Base-by-base conservation (phyloP, 306 rosid genomes). In the Prunus mongolica region DNA sequence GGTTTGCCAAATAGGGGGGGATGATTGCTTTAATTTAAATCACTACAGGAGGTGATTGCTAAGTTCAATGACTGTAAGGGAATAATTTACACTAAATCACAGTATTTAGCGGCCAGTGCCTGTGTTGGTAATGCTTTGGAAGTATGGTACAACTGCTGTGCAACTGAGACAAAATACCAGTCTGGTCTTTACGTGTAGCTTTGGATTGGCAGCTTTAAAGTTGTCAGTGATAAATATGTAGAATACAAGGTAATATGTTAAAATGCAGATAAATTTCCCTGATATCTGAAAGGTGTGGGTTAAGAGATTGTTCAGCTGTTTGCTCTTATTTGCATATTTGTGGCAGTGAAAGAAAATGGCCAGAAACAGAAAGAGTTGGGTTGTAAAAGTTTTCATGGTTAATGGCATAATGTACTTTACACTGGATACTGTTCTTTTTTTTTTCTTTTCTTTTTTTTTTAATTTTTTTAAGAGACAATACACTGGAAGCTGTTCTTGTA, bases 371-470 rank as follows among this genome's bases (percentile, higher is more conserved):
- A 44, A n/a, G 27, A n/a, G 63, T 67, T 66, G 28, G 16, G 16
- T 56, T 28, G 27, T 67, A 68, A 44, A 67, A 19, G 50, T 34
- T 24, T 22, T 46, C 5, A 19, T 22, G 12, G 47, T 16, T 67
- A 51, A 30, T 41, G 41, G 44, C 49, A 47, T 76, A 67, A 46
- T 57, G 20, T 41, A 56, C 56, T 41, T 47, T 14, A 8, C 20
- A 20, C 58, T 54, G 24, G 3, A 16, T 5, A 6, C 15, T 38
- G 4, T 72, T 32, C 1, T 32, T 5, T 32, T 32, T 32, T 0
- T 5, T 32, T 0, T 28, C 0, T 3, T 30, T 32, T 4, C 4
- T 0, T 30, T 30, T 30, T 0, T 0, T 30, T 5, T 4, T n/a
- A n/a, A n/a, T n/a, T 32, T 5, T 32, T 32, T 32, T 0, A 5